Evolutionary conservation across 306 rosid species (phyloP).

Genomic region (Rosa persica): DNA sequence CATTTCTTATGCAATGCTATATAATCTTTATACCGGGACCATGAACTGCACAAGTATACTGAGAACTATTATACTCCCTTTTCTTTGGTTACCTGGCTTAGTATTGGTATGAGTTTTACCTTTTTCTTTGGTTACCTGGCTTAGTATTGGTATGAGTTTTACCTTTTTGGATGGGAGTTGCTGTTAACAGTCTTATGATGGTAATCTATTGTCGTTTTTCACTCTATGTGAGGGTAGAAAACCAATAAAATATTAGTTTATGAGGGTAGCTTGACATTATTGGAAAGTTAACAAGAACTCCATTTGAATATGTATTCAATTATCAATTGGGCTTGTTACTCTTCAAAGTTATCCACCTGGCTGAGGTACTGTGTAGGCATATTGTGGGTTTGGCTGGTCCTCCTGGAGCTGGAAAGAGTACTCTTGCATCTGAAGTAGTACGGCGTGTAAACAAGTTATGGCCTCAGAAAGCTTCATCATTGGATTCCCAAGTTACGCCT

Average conservation of each 20-base stretch:
- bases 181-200: neutral
- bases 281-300: neutral
- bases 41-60: neutral
- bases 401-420: conserved; percentile 94
- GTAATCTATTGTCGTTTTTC: neutral
- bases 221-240: neutral
- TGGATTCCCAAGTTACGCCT: conserved; percentile 60
- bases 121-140: neutral
- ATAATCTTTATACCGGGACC: neutral
- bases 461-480: conserved; percentile 55
- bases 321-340: conserved; percentile 11
- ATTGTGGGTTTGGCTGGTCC: conserved; percentile 93
- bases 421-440: conserved; percentile 72
- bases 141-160: neutral
- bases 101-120: neutral
- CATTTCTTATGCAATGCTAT: neutral
- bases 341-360: conserved; percentile 18
- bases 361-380: conserved; percentile 43
- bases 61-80: neutral
- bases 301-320: neutral
- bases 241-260: neutral
- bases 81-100: neutral
- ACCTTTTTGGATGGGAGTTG: neutral
- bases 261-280: no score
- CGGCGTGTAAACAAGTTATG: conserved; percentile 68